Evolutionary conservation across 2,329 filamentous ascomycete species (phyloP), one percentile per base, ranked within the genome.

Genomic region (Sclerotinia glacialis): DNA sequence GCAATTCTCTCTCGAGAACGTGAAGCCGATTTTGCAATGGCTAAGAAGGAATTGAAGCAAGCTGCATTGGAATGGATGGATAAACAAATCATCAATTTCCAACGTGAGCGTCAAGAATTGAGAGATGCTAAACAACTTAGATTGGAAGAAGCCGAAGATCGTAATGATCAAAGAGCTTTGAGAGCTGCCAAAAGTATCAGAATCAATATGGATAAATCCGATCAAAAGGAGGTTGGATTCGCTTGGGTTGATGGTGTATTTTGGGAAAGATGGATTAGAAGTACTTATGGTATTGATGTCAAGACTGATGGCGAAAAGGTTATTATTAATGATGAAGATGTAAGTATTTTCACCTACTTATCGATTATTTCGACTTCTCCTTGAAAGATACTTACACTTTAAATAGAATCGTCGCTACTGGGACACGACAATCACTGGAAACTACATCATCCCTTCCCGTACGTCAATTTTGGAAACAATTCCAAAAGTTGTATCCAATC

Each of bases 11-110:
- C 89, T 76, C 86, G 93, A 61, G 88, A 92, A 46, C 87, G 93
- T 68, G 82, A 89, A 47, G 91, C 94, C 67, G 88, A 92, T 46
- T 97, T 97, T 77, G 80, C 86, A 61, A 83, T 84, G 66, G 90
- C 91, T 34, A 90, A 91, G 77, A 88, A 90, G 44, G 96, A 99
- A 79, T 88, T 99, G 80, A 98, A 98, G 85, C 94, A 90, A 71
- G 95, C 95, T 1, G 95, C 95, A 11, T 85, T 93, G 68, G 95
- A 98, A 78, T 99, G 95, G 93, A 97, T 98, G 86, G 94, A 98
- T 78, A 95, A 96, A 80, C 92, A 97, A 78, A 90, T 92, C 23
- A 89, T 94, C 72, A 84, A 92, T 49, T 97, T 97, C 83, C 92
- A 97, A 77, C 86, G 96, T 21, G 94, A 98, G 79, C 85, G 94